Conservation (phyloP, 208 protist species). For the Wallacemonas sp. region DNA sequence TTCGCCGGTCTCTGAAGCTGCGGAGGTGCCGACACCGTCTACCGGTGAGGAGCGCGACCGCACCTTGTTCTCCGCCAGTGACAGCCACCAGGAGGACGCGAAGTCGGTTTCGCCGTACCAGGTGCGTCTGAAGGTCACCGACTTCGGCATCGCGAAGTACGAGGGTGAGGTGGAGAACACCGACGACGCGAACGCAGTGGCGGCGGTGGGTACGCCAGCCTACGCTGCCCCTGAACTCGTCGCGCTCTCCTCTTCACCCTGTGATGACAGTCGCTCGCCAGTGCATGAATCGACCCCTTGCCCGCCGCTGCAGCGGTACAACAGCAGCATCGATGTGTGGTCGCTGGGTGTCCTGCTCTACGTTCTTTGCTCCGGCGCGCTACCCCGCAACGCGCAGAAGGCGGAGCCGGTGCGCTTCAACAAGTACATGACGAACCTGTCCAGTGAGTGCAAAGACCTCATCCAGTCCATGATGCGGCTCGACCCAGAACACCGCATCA, state of each 20-base stretch:
- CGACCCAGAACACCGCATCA: constrained; percentile 27
- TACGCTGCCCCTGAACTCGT: constrained; percentile 75
- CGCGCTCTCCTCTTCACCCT: neutral
- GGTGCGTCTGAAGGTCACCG: constrained; percentile 63
- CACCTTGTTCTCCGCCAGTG: constrained; percentile 25
- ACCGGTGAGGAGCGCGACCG: neutral
- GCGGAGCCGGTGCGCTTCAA: constrained; percentile 17
- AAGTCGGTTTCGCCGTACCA: constrained; percentile 31
- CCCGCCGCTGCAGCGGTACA: constrained; percentile 6
- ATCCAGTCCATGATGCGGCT: constrained; percentile 38
- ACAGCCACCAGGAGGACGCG: constrained; percentile 44
- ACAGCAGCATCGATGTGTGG: constrained; percentile 59
- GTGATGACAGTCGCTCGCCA: neutral
- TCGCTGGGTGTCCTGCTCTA: constrained; percentile 74
- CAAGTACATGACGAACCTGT: constrained; percentile 32
- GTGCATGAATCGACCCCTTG: neutral
- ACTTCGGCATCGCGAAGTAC: constrained; percentile 81
- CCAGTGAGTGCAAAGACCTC: constrained; percentile 33
- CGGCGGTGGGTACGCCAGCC: constrained; percentile 36
- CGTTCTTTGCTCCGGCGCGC: constrained; percentile 67
- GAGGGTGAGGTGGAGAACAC: constrained; percentile 10
- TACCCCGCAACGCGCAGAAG: constrained; percentile 26
- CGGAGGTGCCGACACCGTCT: neutral
- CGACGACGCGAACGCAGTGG: constrained; percentile 11
- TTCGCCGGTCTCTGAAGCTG: neutral